These are phyloP conservation scores for Elsinoe necatrix DNA, from an alignment of 2,329 filamentous ascomycete species.

Conservation along the genomic window DNA sequence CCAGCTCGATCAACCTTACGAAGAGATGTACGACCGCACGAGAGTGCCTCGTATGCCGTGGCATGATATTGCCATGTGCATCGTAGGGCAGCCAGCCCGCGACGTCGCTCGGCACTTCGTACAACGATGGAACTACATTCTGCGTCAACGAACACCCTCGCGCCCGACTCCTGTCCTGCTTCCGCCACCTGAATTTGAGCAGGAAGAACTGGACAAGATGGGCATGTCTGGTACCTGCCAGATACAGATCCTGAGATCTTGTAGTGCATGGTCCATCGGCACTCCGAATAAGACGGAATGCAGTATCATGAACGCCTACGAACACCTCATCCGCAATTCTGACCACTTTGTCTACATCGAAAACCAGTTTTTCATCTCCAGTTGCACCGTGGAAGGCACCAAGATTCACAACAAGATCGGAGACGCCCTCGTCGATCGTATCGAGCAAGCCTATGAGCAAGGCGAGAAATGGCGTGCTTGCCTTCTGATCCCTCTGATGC, in stretches of 20 bases:
- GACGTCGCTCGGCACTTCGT: conserved; percentile 95
- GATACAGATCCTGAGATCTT: conserved; percentile 88
- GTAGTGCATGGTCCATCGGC: conserved; percentile 83
- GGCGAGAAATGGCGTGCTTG: conserved; percentile 84
- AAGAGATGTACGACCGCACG: conserved; percentile 95
- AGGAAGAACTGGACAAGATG: conserved; percentile 74
- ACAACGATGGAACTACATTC: conserved; percentile 94
- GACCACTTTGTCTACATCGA: conserved; percentile 98
- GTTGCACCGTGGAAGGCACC: conserved; percentile 76
- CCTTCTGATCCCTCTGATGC: conserved; percentile 88
- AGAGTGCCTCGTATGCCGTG: conserved; percentile 92
- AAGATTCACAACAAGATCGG: conserved; percentile 90
- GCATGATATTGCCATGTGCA: conserved; percentile 97
- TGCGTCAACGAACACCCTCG: conserved; percentile 85
- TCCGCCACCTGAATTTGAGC: conserved; percentile 83
- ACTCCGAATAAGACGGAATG: conserved; percentile 75
- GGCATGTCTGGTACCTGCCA: conserved; percentile 92
- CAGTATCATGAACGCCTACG: conserved; percentile 92
- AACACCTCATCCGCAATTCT: conserved; percentile 88
- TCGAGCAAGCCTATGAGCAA: conserved; percentile 73
- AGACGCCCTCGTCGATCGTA: conserved; percentile 86
- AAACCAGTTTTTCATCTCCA: conserved; percentile 97
- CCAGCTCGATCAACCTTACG: conserved; percentile 84
- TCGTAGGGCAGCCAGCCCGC: conserved; percentile 88
- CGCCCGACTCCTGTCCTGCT: conserved; percentile 87